A percentile compares a stretch with the other conserved stretches of the same genome.
Evolutionary conservation across 164 flowering plant genomes (phyloP).

Genomic region (Pachysandra terminalis): DNA sequence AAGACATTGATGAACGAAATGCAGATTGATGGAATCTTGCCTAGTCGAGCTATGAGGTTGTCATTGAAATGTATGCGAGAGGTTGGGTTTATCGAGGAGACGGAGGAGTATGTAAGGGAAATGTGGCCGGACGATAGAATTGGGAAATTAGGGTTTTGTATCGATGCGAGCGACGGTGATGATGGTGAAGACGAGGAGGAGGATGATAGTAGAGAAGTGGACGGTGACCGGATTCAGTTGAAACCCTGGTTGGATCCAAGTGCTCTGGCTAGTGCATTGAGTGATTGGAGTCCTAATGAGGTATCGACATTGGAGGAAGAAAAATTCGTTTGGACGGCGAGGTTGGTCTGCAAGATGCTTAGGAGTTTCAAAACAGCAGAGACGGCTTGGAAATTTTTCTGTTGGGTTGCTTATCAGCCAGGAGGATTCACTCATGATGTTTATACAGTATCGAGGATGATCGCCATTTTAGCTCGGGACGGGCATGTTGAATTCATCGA

Average conservation of each 20-base stretch:
- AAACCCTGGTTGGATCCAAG: slow-evolving; percentile 93
- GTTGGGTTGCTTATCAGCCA: slow-evolving; percentile 89
- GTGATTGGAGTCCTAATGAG: slow-evolving; percentile 60
- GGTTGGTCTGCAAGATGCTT: slow-evolving; percentile 81
- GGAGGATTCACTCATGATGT: slow-evolving; percentile 70
- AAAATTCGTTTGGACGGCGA: slow-evolving; percentile 72
- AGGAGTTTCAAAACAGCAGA: slow-evolving; percentile 64
- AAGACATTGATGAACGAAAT: slow-evolving; percentile 54
- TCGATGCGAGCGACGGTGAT: slow-evolving; percentile 32
- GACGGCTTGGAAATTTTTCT: slow-evolving; percentile 88
- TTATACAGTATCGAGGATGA: slow-evolving; percentile 75
- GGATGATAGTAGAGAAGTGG: slow-evolving; percentile 9
- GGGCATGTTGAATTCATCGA: slow-evolving; percentile 64
- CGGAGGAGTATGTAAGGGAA: slow-evolving; percentile 44
- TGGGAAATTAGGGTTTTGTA: slow-evolving; percentile 28
- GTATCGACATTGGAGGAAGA: slow-evolving; percentile 63
- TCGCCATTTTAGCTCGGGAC: slow-evolving; percentile 57
- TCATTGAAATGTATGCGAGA: slow-evolving; percentile 49
- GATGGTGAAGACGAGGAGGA: slow-evolving; percentile 26
- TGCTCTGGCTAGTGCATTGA: slow-evolving; percentile 75
- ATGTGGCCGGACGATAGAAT: slow-evolving; percentile 72
- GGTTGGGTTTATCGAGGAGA: slow-evolving; percentile 52
- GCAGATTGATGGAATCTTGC: slow-evolving; percentile 73
- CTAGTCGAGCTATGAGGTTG: slow-evolving; percentile 44
- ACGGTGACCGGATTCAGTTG: slow-evolving; percentile 32